These are phyloP conservation scores for Verticillium tricorpus DNA, from an alignment of 2,329 filamentous ascomycete genomes.

Conservation along the genomic window DNA sequence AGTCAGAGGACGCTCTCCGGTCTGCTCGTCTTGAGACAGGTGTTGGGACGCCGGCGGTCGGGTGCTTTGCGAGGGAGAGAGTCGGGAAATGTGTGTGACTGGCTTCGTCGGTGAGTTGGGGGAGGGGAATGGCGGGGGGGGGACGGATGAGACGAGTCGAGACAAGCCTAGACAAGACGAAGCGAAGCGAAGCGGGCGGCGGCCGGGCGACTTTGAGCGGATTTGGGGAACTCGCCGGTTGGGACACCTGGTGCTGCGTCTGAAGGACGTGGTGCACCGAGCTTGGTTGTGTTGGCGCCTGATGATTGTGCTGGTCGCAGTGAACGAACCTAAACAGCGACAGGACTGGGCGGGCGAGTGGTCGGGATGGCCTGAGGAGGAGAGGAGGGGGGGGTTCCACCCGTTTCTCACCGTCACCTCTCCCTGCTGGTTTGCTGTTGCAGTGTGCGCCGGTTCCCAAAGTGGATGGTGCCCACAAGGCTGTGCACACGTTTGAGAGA, in stretches of 20 bases:
- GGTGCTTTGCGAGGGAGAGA: neutral
- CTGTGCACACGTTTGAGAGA: conserved; percentile 17
- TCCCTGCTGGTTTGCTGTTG: neutral
- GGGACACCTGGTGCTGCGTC: conserved; percentile 1
- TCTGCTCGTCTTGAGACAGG: neutral
- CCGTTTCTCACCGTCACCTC: neutral
- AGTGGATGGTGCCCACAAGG: conserved; percentile 12
- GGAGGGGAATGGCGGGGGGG: neutral
- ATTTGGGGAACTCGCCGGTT: neutral
- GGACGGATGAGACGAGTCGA: neutral
- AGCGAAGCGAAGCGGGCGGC: conserved; percentile 1
- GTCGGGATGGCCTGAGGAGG: neutral
- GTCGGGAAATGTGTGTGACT: neutral
- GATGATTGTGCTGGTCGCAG: neutral
- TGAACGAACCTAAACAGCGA: neutral
- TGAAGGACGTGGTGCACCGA: neutral
- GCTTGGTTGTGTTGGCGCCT: neutral
- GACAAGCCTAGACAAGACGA: neutral
- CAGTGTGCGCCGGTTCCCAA: neutral
- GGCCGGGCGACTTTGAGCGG: conserved; percentile 4
- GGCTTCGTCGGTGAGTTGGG: neutral
- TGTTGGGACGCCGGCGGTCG: neutral
- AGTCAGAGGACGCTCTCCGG: conserved; percentile 1
- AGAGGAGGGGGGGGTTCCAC: neutral
- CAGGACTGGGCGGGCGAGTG: neutral